Evolutionary conservation across 169 alveolate species (phyloP), one percentile per base, ranked within the genome.

Genomic region (Plasmodium coatneyi): DNA sequence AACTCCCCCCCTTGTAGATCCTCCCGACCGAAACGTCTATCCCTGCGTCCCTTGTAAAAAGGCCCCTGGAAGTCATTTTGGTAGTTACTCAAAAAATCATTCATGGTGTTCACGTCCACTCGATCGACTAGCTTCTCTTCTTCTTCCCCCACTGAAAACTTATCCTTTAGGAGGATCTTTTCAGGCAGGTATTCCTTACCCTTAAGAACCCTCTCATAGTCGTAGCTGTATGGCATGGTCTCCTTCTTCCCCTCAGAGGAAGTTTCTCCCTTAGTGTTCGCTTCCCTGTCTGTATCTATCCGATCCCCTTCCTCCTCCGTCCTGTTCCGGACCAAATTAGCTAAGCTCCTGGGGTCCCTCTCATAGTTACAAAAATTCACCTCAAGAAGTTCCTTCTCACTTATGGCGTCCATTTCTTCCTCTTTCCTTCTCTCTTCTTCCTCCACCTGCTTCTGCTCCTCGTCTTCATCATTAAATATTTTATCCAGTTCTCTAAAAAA

Each of bases 331-430:
- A 86, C 93, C n/a, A 86, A 30, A 36, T 86, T 86, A 14, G 84
- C 34, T 43, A 86, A 74, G 39, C 93, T 86, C 66, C 93, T 52
- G 14, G 93, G 93, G 80, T 86, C 93, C 28, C 80, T 86, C 80
- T 86, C 93, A 86, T 76, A 86, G 66, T 86, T 86, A 54, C 93
- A 76, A 43, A 86, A 86, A 76, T 86, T 86, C 25, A 86, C 80
- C 6, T 86, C 86, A 14, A 86, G 80, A 36, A 86, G 70, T 28
- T 86, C 93, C 41, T 86, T 76, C 80, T 86, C 93, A 14, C 72
- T 36, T 32, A 78, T 28, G 19, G 70, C 66, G 30, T 86, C 82
- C 46, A 86, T 70, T 56, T 86, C 81, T 14, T 78, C 70, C 70
- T 86, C 93, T 12, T 76, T 86, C 41, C 80, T 78, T n/a, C 43